phyloP scores from a whole-genome alignment of 495 filamentous ascomycete genomes.

The Polyplosphaeria fusca region DNA sequence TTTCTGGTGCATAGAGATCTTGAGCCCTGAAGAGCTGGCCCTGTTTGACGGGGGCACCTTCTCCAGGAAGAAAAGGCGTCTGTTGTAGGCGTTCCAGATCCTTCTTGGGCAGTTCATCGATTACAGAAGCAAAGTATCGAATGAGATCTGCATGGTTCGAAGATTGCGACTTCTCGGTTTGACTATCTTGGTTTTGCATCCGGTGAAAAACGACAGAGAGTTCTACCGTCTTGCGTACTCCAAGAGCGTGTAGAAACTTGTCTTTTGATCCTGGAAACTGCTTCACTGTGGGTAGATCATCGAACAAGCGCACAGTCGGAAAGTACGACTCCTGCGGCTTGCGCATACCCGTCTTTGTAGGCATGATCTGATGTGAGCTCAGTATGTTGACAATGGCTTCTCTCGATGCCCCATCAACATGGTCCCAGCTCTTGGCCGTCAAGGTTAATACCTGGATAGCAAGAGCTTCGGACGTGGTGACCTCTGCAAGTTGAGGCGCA shows the following conservation, averaged over 20 bases:
- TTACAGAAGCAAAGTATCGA: conserved; percentile 85
- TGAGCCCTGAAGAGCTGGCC: conserved; percentile 68
- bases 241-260: conserved; percentile 76
- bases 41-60: conserved; percentile 41
- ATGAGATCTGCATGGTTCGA: conserved; percentile 95
- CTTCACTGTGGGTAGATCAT: conserved; percentile 77
- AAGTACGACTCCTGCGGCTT: conserved; percentile 88
- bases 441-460: conserved; percentile 73
- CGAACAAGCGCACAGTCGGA: conserved; percentile 84
- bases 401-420: conserved; percentile 61
- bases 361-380: conserved; percentile 69
- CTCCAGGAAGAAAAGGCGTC: conserved; percentile 79
- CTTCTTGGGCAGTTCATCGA: conserved; percentile 78
- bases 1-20: conserved; percentile 82
- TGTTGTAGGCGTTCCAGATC: conserved; percentile 77
- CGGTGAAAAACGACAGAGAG: conserved; percentile 89
- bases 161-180: conserved; percentile 37
- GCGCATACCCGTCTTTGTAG: conserved; percentile 87
- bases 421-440: conserved; percentile 85
- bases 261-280: conserved; percentile 77
- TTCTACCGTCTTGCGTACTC: conserved; percentile 85
- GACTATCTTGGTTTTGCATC: conserved; percentile 57
- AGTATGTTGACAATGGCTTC: conserved; percentile 61
- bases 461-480: conserved; percentile 70
- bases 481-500: conserved; percentile 52